Conservation (phyloP, 495 filamentous ascomycete species). For the Opeltia flavorubescens region DNA sequence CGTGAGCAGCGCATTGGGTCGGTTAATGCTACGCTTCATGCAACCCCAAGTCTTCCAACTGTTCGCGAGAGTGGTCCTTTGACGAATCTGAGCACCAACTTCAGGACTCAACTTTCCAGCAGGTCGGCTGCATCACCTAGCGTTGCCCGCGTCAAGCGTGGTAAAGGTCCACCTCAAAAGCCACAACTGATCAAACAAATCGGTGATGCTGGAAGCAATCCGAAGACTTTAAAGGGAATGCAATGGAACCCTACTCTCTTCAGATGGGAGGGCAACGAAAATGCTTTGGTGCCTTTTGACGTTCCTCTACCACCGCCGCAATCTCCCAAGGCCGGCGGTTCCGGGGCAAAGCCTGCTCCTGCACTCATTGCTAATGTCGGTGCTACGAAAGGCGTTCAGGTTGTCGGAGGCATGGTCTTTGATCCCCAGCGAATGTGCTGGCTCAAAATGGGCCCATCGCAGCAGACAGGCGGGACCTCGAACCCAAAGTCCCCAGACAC, state of each 20-base stretch:
- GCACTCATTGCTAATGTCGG: slow-evolving; percentile 89
- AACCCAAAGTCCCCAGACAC: slow-evolving; percentile 15
- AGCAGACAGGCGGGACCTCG: slow-evolving; percentile 24
- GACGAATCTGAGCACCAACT: slow-evolving; percentile 55
- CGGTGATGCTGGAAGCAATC: slow-evolving; percentile 41
- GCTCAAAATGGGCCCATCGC: slow-evolving; percentile 50
- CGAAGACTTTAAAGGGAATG: slow-evolving; percentile 85
- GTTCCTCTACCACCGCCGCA: slow-evolving; percentile 23
- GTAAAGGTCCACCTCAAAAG: slow-evolving; percentile 37
- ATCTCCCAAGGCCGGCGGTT: slow-evolving; percentile 22
- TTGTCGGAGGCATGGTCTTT: slow-evolving; percentile 92
- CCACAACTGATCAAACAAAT: slow-evolving; percentile 62
- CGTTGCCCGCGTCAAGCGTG: slow-evolving; percentile 36
- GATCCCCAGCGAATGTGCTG: slow-evolving; percentile 93
- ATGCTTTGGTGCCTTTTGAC: slow-evolving; percentile 63
- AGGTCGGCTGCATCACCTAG: slow-evolving; percentile 15
- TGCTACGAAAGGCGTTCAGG: slow-evolving; percentile 58
- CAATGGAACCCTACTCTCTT: slow-evolving; percentile 74
- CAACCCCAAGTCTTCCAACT: slow-evolving; percentile 17
- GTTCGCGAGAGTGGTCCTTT: slow-evolving; percentile 40
- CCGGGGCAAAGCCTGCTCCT: slow-evolving; percentile 56
- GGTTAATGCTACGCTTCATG: slow-evolving; percentile 24
- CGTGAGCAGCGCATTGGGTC: slow-evolving; percentile 67
- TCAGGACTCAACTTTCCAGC: slow-evolving; percentile 48
- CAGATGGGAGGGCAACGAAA: slow-evolving; percentile 94